Conservation (phyloP, 1,284 basidiomycete genomes). For the Albatrellus sp. region DNA sequence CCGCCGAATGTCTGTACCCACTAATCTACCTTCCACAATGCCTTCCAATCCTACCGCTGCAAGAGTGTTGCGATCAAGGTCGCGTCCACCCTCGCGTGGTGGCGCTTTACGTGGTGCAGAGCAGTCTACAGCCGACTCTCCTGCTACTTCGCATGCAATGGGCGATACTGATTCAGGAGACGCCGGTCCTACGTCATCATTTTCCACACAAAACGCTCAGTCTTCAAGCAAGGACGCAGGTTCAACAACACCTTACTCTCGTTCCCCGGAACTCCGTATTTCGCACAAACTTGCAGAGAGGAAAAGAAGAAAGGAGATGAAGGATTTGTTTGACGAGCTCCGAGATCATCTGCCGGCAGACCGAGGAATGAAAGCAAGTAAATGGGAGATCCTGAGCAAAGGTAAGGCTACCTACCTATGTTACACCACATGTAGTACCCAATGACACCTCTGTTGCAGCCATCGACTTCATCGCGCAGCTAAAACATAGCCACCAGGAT, state of each 20-base stretch:
- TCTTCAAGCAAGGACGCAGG: slow-evolving; percentile 31
- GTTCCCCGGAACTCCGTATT: slow-evolving; percentile 84
- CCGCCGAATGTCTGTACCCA: slow-evolving; percentile 64
- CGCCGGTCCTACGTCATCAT: slow-evolving; percentile 15
- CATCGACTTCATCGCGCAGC: slow-evolving; percentile 72
- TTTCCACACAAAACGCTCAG: slow-evolving; percentile 8
- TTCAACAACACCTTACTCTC: slow-evolving; percentile 70
- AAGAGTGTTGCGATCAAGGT: slow-evolving; percentile 49
- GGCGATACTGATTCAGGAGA: slow-evolving; percentile 24
- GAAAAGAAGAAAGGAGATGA: slow-evolving; percentile 95
- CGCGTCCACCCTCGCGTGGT: slow-evolving; percentile 51
- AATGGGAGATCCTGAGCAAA: slow-evolving; percentile 95
- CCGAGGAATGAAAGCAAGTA: slow-evolving; percentile 87
- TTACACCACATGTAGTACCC: slow-evolving; percentile 2
- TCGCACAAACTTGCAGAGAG: slow-evolving; percentile 92
- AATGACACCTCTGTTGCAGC: slow-evolving; percentile 31
- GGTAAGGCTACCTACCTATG: slow-evolving; percentile 32
- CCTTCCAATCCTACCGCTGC: slow-evolving; percentile 28
- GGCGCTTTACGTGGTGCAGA: slow-evolving; percentile 30
- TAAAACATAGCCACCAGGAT: slow-evolving; percentile 68
- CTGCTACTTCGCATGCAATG: slow-evolving; percentile 16
- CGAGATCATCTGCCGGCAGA: slow-evolving; percentile 84
- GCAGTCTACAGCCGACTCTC: slow-evolving; percentile 21
- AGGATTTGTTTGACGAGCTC: slow-evolving; percentile 90
- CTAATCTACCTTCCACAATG: slow-evolving; percentile 26